Percentiles rank a stretch among this genome's conserved stretches.
phyloP scores from a whole-genome alignment of 108 stramenopile species.

The Skeletonema marinoi region DNA sequence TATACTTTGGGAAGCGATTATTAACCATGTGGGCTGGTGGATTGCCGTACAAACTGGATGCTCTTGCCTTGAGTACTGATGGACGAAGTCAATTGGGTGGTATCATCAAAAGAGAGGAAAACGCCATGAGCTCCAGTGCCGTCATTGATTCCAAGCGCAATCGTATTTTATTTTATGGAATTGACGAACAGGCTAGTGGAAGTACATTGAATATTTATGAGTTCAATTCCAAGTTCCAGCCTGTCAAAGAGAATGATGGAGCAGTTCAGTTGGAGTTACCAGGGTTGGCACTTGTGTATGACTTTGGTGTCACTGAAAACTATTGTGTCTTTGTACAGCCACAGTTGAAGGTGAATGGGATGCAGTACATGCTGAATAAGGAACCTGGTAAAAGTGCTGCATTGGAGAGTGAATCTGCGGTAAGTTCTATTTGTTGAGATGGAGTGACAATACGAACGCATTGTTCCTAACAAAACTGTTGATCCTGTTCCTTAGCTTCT shows the following conservation, averaged over 20 bases:
- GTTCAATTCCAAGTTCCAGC: constrained; percentile 78
- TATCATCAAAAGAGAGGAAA: constrained; percentile 68
- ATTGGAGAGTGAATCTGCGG: constrained; percentile 44
- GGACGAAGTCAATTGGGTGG: constrained; percentile 82
- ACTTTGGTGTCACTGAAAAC: constrained; percentile 79
- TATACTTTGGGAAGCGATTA: constrained; percentile 79
- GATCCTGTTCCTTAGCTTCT: constrained; percentile 27
- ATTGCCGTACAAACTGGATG: constrained; percentile 83
- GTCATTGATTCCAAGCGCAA: constrained; percentile 62
- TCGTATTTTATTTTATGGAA: constrained; percentile 69
- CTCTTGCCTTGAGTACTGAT: constrained; percentile 76
- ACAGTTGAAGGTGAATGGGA: constrained; percentile 59
- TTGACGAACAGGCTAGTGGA: constrained; percentile 56
- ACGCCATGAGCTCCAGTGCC: constrained; percentile 68
- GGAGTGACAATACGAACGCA: neutral
- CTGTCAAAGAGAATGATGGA: constrained; percentile 61
- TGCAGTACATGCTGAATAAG: constrained; percentile 79
- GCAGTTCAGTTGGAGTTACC: constrained; percentile 51
- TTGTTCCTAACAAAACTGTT: neutral
- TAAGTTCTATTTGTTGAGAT: constrained; percentile 17
- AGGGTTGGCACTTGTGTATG: constrained; percentile 76
- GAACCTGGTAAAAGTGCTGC: constrained; percentile 69
- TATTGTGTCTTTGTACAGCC: constrained; percentile 80
- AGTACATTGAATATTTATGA: constrained; percentile 74
- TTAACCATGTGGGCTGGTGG: constrained; percentile 84